A percentile compares a stretch with the other conserved stretches of the same genome.
Evolutionary conservation across 352 stramenopile species (phyloP).

Genomic region (Globisporangium acanthophoron): DNA sequence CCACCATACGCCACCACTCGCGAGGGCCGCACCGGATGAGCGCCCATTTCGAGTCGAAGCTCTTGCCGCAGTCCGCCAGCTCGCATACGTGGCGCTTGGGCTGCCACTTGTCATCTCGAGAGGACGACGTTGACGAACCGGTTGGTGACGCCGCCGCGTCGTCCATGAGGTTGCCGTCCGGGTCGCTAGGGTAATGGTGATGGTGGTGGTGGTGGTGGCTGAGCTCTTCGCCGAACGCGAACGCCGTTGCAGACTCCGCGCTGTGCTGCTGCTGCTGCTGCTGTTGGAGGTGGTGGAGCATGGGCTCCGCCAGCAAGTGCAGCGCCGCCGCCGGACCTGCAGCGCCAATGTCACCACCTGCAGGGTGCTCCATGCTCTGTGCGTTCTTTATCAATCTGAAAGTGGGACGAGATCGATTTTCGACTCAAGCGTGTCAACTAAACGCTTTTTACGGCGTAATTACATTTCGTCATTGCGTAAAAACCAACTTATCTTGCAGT

Average conservation of each 20-base stretch:
- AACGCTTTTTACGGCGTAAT: too few relatives aligned
- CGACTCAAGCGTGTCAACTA: too few relatives aligned
- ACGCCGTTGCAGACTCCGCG: background rate
- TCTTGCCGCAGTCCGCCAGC: slow-evolving; percentile 65
- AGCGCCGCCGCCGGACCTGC: background rate
- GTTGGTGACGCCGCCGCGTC: slow-evolving; percentile 15
- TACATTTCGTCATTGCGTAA: too few relatives aligned
- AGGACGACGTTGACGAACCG: slow-evolving; percentile 24
- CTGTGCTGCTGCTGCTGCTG: background rate
- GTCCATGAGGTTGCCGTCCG: slow-evolving; percentile 8
- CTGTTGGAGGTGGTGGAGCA: slow-evolving; percentile 3
- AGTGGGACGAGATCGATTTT: too few relatives aligned
- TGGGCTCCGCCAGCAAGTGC: slow-evolving; percentile 3
- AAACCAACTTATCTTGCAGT: too few relatives aligned
- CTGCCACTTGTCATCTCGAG: slow-evolving; percentile 45
- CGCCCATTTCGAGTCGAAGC: slow-evolving; percentile 84
- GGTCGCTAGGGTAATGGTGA: background rate
- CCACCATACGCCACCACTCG: background rate
- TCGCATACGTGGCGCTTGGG: slow-evolving; percentile 73
- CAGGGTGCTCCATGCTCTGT: too few relatives aligned
- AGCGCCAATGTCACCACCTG: background rate
- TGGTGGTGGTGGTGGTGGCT: background rate
- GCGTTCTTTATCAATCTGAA: too few relatives aligned
- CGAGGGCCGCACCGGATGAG: slow-evolving; percentile 45
- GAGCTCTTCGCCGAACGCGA: slow-evolving; percentile 8